These are phyloP conservation scores for Cutaneotrichosporon dermatis DNA, from an alignment of 1,284 basidiomycete species.

Conservation along the genomic window DNA sequence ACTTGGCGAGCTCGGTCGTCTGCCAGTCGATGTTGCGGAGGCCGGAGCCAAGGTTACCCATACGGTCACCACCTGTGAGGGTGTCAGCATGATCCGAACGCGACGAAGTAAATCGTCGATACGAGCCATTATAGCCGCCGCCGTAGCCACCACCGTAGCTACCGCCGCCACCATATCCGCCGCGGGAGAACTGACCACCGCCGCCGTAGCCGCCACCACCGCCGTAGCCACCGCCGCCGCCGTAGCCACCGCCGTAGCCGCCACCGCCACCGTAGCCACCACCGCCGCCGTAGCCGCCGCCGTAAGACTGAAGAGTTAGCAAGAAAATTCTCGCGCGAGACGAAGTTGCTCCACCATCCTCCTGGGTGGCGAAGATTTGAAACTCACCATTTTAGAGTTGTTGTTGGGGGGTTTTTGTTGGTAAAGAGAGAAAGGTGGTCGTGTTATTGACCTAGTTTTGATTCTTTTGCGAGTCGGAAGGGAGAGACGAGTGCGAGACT, in stretches of 20 bases:
- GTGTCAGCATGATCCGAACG: constrained; percentile 13
- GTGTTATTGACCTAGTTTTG: not conserved
- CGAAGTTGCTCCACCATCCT: not conserved
- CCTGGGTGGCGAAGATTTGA: constrained; percentile 2
- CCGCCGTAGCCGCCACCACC: constrained; percentile 23
- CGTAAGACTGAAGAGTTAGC: constrained; percentile 32
- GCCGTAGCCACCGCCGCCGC: constrained; percentile 20
- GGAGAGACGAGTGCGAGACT: no score
- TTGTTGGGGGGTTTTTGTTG: not conserved
- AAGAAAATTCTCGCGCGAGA: not conserved
- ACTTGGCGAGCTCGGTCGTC: constrained; percentile 64
- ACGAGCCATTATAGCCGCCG: constrained; percentile 26
- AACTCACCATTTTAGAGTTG: not conserved
- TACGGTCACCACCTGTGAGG: constrained; percentile 60
- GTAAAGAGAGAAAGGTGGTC: constrained; percentile 2
- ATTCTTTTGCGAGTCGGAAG: no score
- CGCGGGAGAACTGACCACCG: constrained; percentile 51
- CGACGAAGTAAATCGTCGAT: constrained; percentile 32
- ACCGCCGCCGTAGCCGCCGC: constrained; percentile 34
- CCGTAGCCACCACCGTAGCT: constrained; percentile 53
- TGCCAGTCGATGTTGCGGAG: constrained; percentile 84
- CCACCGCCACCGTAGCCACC: constrained; percentile 50
- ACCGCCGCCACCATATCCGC: constrained; percentile 42
- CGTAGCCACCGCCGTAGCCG: constrained; percentile 36
- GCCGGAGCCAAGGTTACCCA: constrained; percentile 76